Evolutionary conservation across 768 basidiomycete genomes (phyloP), one percentile per base, ranked within the genome.

Genomic region (Tephrocybe rancida): DNA sequence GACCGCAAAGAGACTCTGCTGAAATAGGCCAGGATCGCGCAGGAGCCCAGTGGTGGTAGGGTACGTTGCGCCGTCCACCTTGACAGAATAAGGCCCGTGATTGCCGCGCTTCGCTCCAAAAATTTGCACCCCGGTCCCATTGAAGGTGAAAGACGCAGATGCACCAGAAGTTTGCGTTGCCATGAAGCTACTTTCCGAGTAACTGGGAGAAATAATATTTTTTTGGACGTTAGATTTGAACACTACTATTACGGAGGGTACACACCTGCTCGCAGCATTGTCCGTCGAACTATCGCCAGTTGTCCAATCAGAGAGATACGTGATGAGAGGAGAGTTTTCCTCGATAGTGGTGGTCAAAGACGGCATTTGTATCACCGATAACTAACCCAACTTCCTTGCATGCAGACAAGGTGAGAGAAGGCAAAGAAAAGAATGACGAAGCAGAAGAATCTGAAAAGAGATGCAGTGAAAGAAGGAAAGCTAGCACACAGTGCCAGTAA

Each of bases 71-170:
- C 66, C 51, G 63, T 84, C 81, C 1, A 83, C 61, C 26, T 65
- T 62, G 37, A 83, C 70, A 27, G 67, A 66, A 57, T 73, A 84
- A 10, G 48, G 58, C 0, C 82, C 80, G 58, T 82, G 78, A 48
- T 80, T 79, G 5, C 50, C 35, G 21, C 81, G 71, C 48, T 78
- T 77, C 2, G 80, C 74, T 7, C 83, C 83, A 52, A 73, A 83
- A 9, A 84, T 61, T 66, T 73, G 72, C 18, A 84, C 61, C 5
- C 69, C 73, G 10, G 74, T 80, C 14, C 82, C 83, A 38, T 77
- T 77, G 68, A 83, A 83, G 22, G 61, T 52, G 57, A 83, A 75
- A 0, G 68, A 70, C 4, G 67, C 72, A 22, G 55, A 57, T 5
- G 76, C 76, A 8, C 67, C 62, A 4, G 26, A 24, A 6, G 27